Evolutionary conservation across 148 eudicot genomes (phyloP).

Genomic region (Chenopodium album): DNA sequence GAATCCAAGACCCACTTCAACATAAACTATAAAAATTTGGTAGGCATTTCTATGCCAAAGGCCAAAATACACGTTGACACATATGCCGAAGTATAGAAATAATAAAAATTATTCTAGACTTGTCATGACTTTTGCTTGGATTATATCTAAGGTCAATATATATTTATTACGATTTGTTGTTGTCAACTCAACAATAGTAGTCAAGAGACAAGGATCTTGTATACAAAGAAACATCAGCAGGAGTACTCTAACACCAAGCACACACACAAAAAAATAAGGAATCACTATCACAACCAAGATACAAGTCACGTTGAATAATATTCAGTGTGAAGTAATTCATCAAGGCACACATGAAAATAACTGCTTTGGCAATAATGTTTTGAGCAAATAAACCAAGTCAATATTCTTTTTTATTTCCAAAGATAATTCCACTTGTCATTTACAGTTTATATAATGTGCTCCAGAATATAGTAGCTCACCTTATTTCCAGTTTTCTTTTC

Average conservation of each 20-base stretch:
- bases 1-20: not conserved
- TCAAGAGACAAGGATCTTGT: not conserved
- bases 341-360: not conserved
- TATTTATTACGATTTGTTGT: not conserved
- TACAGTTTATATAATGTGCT: not conserved
- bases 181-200: not conserved
- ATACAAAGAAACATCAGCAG: not conserved
- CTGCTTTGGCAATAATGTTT: not conserved
- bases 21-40: not conserved
- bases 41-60: not conserved
- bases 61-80: too few relatives aligned
- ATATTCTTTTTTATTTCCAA: not conserved
- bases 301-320: not conserved
- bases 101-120: not conserved
- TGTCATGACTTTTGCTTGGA: not conserved
- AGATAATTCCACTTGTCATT: not conserved
- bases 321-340: not conserved
- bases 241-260: not conserved
- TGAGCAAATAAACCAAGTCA: not conserved
- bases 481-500: conserved; percentile 89
- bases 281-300: not conserved
- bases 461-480: conserved; percentile 35
- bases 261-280: not conserved
- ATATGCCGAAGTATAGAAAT: too few relatives aligned
- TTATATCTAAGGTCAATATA: not conserved